A percentile compares a stretch with the other conserved stretches of the same genome.
These are phyloP conservation scores for Rhypophila decipiens DNA, from an alignment of 495 filamentous ascomycete species.

Conservation along the genomic window DNA sequence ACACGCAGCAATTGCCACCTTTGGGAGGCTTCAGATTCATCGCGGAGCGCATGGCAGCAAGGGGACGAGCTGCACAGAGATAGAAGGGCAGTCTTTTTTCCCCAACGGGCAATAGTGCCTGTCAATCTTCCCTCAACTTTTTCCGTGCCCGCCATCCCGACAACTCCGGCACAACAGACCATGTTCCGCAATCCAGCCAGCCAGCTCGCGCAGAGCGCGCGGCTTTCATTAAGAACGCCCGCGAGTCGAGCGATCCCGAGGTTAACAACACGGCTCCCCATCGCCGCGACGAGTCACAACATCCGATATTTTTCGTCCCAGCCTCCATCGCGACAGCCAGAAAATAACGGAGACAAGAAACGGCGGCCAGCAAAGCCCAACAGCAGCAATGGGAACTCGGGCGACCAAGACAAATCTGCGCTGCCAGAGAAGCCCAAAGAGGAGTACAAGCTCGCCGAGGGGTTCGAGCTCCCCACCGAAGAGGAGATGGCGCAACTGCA, in stretches of 20 bases:
- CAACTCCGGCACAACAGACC: constrained; percentile 3
- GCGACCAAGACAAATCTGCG: not conserved
- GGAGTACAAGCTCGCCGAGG: not conserved
- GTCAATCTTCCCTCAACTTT: not conserved
- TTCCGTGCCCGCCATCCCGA: not conserved
- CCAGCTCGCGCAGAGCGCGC: constrained; percentile 22
- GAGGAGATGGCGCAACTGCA: constrained; percentile 19
- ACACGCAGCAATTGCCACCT: constrained; percentile 1
- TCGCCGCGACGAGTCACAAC: constrained; percentile 1
- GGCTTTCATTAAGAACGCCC: constrained; percentile 16
- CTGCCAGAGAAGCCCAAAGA: not conserved
- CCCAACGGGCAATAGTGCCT: not conserved
- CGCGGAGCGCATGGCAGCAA: constrained; percentile 10
- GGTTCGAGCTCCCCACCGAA: constrained; percentile 21
- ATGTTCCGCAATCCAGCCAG: constrained; percentile 25
- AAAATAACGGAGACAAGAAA: not conserved
- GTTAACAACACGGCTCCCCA: not conserved
- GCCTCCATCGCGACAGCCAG: constrained; percentile 6
- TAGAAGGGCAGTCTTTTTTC: constrained; percentile 6
- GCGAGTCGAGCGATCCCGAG: constrained; percentile 8
- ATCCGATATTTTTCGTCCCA: constrained; percentile 20
- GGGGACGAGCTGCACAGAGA: constrained; percentile 7
- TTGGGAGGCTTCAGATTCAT: not conserved
- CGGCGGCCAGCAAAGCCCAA: constrained; percentile 1
- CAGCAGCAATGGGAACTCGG: not conserved